A percentile compares a stretch with the other conserved stretches of the same genome.
Evolutionary conservation across 2,329 filamentous ascomycete species (phyloP).

Genomic region (Coccinonectria pachysandricola): DNA sequence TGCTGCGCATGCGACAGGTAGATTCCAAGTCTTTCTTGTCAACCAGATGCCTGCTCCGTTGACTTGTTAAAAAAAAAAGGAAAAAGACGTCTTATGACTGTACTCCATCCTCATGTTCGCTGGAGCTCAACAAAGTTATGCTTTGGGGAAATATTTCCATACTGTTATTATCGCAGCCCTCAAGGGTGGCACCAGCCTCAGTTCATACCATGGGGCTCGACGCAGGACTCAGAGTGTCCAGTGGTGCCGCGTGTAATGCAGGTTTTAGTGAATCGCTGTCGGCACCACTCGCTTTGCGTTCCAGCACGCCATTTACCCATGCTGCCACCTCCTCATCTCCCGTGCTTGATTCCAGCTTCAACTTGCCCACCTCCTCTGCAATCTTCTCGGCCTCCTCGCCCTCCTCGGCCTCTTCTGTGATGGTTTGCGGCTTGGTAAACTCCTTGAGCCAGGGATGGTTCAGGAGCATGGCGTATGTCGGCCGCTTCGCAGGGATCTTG

Average conservation of each 20-base stretch:
- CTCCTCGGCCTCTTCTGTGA: conserved; percentile 60
- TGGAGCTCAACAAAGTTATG: too few species aligned
- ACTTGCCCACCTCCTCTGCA: conserved; percentile 33
- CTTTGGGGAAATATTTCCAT: too few species aligned
- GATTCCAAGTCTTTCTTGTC: conserved; percentile 9
- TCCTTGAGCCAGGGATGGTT: conserved; percentile 79
- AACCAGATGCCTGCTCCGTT: conserved; percentile 21
- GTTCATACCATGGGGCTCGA: too few species aligned
- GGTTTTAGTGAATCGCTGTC: conserved; percentile 51
- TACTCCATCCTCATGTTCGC: too few species aligned
- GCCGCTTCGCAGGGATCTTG: conserved; percentile 84
- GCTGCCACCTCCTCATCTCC: conserved; percentile 74
- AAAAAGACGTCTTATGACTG: too few species aligned
- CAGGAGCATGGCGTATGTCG: conserved; percentile 84
- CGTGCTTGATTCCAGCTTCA: conserved; percentile 29
- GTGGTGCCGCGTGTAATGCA: conserved; percentile 75
- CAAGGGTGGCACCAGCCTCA: too few species aligned
- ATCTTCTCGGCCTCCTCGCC: conserved; percentile 37
- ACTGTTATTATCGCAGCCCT: too few species aligned
- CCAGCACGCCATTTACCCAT: conserved; percentile 70
- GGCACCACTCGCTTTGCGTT: conserved; percentile 39
- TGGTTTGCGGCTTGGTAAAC: conserved; percentile 66
- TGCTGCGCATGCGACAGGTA: too few species aligned
- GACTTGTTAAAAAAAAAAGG: conserved; percentile 5
- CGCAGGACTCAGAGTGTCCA: conserved; percentile 59